phyloP scores from a whole-genome alignment of 2,329 filamentous ascomycete genomes.

The Phoma sp. region DNA sequence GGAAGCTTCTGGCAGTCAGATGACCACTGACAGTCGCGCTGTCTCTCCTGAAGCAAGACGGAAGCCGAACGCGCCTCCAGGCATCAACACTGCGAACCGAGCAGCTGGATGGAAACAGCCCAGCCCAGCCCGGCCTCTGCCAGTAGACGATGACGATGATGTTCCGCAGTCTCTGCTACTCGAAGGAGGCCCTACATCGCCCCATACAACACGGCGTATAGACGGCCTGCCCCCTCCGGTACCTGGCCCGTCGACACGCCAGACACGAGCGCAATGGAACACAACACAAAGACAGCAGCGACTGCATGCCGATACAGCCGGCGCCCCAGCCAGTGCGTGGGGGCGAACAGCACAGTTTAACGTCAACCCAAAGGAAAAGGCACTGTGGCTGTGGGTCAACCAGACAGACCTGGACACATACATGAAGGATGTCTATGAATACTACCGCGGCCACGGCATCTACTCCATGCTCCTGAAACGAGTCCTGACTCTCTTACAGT shows the following conservation, averaged over 20 bases:
- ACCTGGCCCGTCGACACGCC: constrained; percentile 52
- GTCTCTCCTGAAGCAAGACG: constrained; percentile 45
- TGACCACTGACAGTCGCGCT: constrained; percentile 51
- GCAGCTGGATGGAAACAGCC: constrained; percentile 49
- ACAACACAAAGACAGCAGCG: constrained; percentile 55
- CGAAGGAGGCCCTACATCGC: constrained; percentile 54
- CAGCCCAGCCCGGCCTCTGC: constrained; percentile 22
- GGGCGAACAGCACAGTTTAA: constrained; percentile 33
- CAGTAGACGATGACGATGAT: constrained; percentile 58
- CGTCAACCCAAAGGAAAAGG: constrained; percentile 72
- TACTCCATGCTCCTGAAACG: constrained; percentile 82
- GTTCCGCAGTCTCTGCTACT: constrained; percentile 69
- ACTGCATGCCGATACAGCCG: constrained; percentile 43
- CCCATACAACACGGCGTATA: constrained; percentile 25
- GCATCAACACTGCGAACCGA: constrained; percentile 39
- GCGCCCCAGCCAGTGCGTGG: constrained; percentile 30
- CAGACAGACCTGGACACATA: constrained; percentile 89
- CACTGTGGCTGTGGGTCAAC: constrained; percentile 92
- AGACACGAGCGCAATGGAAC: constrained; percentile 59
- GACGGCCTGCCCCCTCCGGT: constrained; percentile 50
- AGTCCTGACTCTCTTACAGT: constrained; percentile 76
- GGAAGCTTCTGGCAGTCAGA: constrained; percentile 57
- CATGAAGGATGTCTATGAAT: constrained; percentile 83
- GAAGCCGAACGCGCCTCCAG: constrained; percentile 28
- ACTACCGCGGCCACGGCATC: constrained; percentile 82